Base-by-base conservation (phyloP, 495 filamentous ascomycete genomes). In the Astrothelium macrocarpum region DNA sequence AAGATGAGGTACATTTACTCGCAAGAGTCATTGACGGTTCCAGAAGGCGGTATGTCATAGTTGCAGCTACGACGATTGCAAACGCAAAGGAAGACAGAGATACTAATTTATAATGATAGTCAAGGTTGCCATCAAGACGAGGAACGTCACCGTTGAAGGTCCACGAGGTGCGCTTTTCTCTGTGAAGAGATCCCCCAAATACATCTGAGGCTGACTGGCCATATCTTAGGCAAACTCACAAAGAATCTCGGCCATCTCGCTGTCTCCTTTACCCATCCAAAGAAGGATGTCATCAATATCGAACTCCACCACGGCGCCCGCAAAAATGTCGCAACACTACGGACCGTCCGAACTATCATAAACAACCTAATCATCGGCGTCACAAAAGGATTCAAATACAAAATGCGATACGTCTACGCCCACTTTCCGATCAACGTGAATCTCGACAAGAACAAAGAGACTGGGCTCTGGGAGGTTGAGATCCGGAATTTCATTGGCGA, bases 361-460 rank as follows among this genome's bases (percentile, higher is more conserved):
- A 89, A 94, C 85, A 98, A 98, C 87, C 72, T 98, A 78, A 89
- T 97, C 80, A 87, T 90, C 75, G 94, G 94, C 78, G 94, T 98
- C 66, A 98, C 95, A 75, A 92, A 89, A 81, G 94, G 94, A 66
- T 98, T 89, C 89, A 93, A 93, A 82, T 98, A 98, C 89, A 98
- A 97, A 89, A 97, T 98, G 94, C 90, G 94, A 70, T 98, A 98
- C 80, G 94, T 98, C 80, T 98, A 98, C 78, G 94, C 94, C 72
- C 94, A 98, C 86, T 98, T 98, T 77, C 94, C 94, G 77, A 98
- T 98, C 90, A 98, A 97, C 84, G 94, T 98, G 78, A 97, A 97
- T 83, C 79, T 98, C 69, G 91, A 97, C 66, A 92, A 95, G 88
- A 94, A 95, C 84, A 77, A 77, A 71, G 92, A 97, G 82, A 94